Evolutionary conservation across 768 basidiomycete genomes (phyloP).

Genomic region (Boletus insuetus): DNA sequence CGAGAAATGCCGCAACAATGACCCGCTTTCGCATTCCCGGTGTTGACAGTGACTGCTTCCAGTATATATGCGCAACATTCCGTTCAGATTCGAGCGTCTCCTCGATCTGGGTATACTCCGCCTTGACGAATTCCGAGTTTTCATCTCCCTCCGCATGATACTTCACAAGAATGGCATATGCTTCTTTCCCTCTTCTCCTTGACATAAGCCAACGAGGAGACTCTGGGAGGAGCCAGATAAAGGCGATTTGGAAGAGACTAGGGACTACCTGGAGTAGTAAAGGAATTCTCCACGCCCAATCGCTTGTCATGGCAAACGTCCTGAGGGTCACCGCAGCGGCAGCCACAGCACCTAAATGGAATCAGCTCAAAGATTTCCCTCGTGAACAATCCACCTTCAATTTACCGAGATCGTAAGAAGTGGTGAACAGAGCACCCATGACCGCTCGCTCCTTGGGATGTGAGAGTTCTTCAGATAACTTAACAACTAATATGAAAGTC

Average conservation of each 20-base stretch:
- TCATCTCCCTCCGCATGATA: conserved; percentile 61
- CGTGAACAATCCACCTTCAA: not conserved
- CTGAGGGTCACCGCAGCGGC: conserved; percentile 58
- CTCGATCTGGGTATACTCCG: conserved; percentile 56
- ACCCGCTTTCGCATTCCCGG: conserved; percentile 18
- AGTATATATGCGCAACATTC: not conserved
- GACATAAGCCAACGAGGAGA: conserved; percentile 65
- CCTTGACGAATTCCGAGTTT: conserved; percentile 51
- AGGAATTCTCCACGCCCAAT: conserved; percentile 73
- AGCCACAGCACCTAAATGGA: conserved; percentile 10
- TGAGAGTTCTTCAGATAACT: conserved; percentile 14
- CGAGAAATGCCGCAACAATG: conserved; percentile 11
- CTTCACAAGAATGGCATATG: conserved; percentile 45
- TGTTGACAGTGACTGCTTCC: conserved; percentile 1
- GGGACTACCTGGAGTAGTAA: conserved; percentile 56
- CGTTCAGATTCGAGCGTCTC: conserved; percentile 42
- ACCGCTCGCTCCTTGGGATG: conserved; percentile 23
- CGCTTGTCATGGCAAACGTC: conserved; percentile 55
- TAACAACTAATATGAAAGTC: no score
- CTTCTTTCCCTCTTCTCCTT: conserved; percentile 51
- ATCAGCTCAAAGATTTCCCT: not conserved
- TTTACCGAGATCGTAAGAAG: conserved; percentile 12
- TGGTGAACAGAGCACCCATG: conserved; percentile 11
- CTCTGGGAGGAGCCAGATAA: conserved; percentile 60
- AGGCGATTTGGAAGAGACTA: conserved; percentile 48